Evolutionary conservation across 805 yeast genomes (phyloP).

Genomic region (Tetrapisispora nanseiensis): DNA sequence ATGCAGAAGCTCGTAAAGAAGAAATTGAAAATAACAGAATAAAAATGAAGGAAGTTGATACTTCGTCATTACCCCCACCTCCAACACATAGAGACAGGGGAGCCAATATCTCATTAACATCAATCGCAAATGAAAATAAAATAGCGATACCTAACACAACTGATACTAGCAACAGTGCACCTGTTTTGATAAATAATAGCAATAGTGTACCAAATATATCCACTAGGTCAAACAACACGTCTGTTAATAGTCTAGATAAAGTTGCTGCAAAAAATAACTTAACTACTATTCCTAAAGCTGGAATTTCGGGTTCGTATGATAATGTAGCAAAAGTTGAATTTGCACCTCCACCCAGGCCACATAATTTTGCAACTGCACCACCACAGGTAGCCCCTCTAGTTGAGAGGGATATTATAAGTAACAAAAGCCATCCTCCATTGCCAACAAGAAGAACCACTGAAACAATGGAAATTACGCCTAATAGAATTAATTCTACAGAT

Average conservation of each 20-base stretch:
- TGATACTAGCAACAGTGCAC: not conserved
- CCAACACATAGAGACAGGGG: slow-evolving; percentile 23
- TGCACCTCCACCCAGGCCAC: slow-evolving; percentile 37
- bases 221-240: not conserved
- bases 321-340: slow-evolving; percentile 28
- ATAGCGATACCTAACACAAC: too few relatives aligned
- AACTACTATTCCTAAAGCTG: too few relatives aligned
- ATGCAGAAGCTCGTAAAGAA: slow-evolving; percentile 9
- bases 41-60: slow-evolving; percentile 10
- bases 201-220: too few relatives aligned
- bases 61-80: slow-evolving; percentile 20
- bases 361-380: slow-evolving; percentile 7
- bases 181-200: not conserved
- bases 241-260: slow-evolving; percentile 8
- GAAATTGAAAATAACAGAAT: slow-evolving; percentile 6
- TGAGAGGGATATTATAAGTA: not conserved
- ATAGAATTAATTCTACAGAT: not conserved
- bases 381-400: not conserved
- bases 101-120: not conserved
- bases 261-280: not conserved
- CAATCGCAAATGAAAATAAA: too few relatives aligned
- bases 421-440: slow-evolving; percentile 17
- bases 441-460: not conserved
- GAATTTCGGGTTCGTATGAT: slow-evolving; percentile 28
- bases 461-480: not conserved